phyloP scores from a whole-genome alignment of 1,139 yeast genomes.

The Nadsonia starkeyi-henricii region DNA sequence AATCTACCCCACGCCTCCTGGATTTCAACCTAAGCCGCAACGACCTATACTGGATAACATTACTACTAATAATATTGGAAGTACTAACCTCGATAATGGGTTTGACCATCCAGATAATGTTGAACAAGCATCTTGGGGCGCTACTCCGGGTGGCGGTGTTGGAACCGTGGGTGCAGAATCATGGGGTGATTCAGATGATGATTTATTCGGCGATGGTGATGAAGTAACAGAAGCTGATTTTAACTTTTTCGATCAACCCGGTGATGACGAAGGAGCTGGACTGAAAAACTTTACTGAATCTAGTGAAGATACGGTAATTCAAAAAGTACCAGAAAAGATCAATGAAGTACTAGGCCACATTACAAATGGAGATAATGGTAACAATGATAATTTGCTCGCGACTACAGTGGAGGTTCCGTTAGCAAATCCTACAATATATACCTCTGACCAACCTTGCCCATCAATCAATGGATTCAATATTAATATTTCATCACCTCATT shows the following conservation, averaged over 20 bases:
- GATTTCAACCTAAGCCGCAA: constrained; percentile 17
- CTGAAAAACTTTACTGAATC: background rate
- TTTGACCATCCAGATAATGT: constrained; percentile 9
- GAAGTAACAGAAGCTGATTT: constrained; percentile 30
- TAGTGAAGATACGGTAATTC: background rate
- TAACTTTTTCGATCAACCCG: constrained; percentile 28
- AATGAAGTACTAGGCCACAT: no score
- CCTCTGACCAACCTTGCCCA: no score
- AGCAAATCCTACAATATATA: no score
- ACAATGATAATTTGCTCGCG: no score
- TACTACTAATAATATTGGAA: constrained; percentile 13
- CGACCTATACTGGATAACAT: constrained; percentile 15
- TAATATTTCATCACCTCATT: no score
- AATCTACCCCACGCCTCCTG: constrained; percentile 27
- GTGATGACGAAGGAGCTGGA: constrained; percentile 6
- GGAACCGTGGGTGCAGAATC: constrained; percentile 14
- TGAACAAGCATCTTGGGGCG: constrained; percentile 16
- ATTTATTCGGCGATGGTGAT: constrained; percentile 29
- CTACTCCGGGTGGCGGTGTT: constrained; percentile 14
- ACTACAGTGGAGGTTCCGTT: no score
- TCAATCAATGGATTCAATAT: no score
- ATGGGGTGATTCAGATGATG: constrained; percentile 30
- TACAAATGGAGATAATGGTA: background rate
- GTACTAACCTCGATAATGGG: constrained; percentile 10
- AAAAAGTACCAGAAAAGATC: no score